These are phyloP conservation scores for Microcyclospora tardicrescens DNA, from an alignment of 2,329 filamentous ascomycete genomes.

Conservation along the genomic window DNA sequence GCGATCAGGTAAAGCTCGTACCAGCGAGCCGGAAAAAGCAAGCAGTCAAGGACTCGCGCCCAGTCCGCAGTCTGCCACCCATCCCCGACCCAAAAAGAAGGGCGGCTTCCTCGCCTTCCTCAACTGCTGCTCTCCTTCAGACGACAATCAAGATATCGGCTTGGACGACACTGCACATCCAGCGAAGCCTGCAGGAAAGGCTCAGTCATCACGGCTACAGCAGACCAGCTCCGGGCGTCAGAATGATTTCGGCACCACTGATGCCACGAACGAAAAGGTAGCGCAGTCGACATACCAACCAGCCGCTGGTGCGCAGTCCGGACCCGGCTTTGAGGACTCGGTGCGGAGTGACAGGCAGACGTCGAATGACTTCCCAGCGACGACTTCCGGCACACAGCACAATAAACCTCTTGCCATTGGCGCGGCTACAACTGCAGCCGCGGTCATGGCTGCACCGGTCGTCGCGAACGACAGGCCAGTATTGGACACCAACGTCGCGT, in stretches of 20 bases:
- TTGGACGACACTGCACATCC: constrained; percentile 40
- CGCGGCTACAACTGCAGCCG: not conserved
- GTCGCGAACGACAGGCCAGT: constrained; percentile 12
- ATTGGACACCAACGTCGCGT: too few species aligned
- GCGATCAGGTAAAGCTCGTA: constrained; percentile 26
- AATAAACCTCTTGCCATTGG: not conserved
- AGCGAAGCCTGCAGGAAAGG: constrained; percentile 28
- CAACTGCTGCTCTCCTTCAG: constrained; percentile 54
- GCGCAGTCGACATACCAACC: constrained; percentile 4
- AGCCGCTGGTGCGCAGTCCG: too few species aligned
- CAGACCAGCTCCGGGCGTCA: constrained; percentile 33
- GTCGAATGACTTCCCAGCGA: too few species aligned
- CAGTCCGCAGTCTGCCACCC: constrained; percentile 16
- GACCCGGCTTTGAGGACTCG: too few species aligned
- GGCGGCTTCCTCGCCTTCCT: constrained; percentile 39
- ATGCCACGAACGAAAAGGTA: constrained; percentile 33
- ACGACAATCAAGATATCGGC: constrained; percentile 44
- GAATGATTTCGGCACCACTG: constrained; percentile 26
- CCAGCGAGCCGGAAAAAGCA: constrained; percentile 27
- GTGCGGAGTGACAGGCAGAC: too few species aligned
- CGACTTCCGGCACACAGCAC: not conserved
- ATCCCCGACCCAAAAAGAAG: constrained; percentile 29
- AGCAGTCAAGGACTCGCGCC: constrained; percentile 21
- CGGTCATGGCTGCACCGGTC: constrained; percentile 5
- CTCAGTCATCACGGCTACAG: constrained; percentile 23